Conservation (phyloP, 495 filamentous ascomycete species). For the Hypoxylon rickii region DNA sequence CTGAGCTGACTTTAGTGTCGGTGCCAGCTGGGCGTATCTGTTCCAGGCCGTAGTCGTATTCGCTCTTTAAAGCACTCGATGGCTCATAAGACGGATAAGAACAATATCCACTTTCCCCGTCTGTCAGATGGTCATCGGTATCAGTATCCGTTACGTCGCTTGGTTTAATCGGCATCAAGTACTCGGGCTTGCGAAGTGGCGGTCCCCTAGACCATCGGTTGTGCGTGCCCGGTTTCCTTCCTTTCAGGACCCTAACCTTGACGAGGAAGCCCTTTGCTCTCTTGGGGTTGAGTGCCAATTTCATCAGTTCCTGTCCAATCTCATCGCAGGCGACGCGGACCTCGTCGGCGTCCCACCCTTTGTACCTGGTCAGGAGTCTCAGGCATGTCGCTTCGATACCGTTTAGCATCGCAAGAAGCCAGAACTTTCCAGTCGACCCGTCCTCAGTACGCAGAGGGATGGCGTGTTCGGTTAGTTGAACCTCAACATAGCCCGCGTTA, state of each 20-base stretch:
- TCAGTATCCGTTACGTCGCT: conserved; percentile 20
- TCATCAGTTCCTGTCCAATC: conserved; percentile 57
- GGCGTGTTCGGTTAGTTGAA: conserved; percentile 56
- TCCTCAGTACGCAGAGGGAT: conserved; percentile 64
- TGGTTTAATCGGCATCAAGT: conserved; percentile 12
- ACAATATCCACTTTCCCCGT: conserved; percentile 24
- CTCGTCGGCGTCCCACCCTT: conserved; percentile 59
- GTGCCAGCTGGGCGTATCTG: not conserved
- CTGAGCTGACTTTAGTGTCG: not conserved
- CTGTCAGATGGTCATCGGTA: conserved; percentile 16
- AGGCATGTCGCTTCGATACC: conserved; percentile 66
- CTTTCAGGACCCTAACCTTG: conserved; percentile 59
- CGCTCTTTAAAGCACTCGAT: conserved; percentile 7
- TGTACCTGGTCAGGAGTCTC: conserved; percentile 62
- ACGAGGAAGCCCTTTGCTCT: conserved; percentile 48
- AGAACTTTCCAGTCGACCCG: conserved; percentile 66
- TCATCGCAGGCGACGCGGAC: conserved; percentile 60
- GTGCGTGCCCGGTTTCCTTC: conserved; percentile 54
- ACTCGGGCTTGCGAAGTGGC: conserved; percentile 34
- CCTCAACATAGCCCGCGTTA: conserved; percentile 65
- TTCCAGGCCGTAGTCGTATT: conserved; percentile 3
- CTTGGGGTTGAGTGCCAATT: conserved; percentile 47
- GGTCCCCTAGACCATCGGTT: conserved; percentile 28
- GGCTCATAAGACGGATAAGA: conserved; percentile 15
- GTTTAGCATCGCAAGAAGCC: conserved; percentile 65